Conservation (phyloP, 2,329 filamentous ascomycete species). For the Thielaviopsis euricoi region DNA sequence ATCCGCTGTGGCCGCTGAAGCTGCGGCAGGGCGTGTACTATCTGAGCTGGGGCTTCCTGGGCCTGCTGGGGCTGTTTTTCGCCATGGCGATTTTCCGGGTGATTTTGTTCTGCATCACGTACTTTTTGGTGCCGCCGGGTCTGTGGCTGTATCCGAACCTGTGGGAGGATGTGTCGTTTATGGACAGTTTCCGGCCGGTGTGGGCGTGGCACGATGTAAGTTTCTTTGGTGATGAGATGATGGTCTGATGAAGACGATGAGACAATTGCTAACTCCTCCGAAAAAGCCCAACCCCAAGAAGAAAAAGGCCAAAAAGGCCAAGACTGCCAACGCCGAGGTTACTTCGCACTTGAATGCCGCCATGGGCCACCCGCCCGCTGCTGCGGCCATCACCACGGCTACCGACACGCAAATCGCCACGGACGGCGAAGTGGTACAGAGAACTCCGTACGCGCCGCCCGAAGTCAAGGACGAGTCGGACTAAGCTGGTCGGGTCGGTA, state of each 20-base stretch:
- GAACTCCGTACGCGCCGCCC: constrained; percentile 29
- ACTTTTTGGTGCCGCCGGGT: constrained; percentile 69
- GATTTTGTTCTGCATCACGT: constrained; percentile 84
- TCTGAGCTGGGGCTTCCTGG: constrained; percentile 82
- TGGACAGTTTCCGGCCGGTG: constrained; percentile 87
- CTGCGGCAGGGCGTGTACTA: constrained; percentile 94
- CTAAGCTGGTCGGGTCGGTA: constrained; percentile 16
- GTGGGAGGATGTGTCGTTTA: constrained; percentile 96
- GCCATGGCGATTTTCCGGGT: constrained; percentile 93
- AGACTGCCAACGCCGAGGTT: constrained; percentile 17
- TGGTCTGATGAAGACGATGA: too few species aligned
- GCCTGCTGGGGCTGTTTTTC: constrained; percentile 84
- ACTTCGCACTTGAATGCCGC: constrained; percentile 32
- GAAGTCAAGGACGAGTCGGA: constrained; percentile 37
- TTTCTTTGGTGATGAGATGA: too few species aligned
- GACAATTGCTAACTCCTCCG: constrained; percentile 17
- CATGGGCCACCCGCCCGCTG: constrained; percentile 35
- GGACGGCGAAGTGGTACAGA: constrained; percentile 2
- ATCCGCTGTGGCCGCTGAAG: constrained; percentile 88
- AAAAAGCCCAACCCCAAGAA: constrained; percentile 29
- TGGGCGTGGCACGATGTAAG: constrained; percentile 97
- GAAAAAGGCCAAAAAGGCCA: constrained; percentile 39
- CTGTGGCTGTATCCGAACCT: constrained; percentile 98
- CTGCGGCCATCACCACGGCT: constrained; percentile 38
- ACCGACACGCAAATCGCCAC: constrained; percentile 37